phyloP scores from a whole-genome alignment of 306 rosid species.

The Acacia melanoxylon region DNA sequence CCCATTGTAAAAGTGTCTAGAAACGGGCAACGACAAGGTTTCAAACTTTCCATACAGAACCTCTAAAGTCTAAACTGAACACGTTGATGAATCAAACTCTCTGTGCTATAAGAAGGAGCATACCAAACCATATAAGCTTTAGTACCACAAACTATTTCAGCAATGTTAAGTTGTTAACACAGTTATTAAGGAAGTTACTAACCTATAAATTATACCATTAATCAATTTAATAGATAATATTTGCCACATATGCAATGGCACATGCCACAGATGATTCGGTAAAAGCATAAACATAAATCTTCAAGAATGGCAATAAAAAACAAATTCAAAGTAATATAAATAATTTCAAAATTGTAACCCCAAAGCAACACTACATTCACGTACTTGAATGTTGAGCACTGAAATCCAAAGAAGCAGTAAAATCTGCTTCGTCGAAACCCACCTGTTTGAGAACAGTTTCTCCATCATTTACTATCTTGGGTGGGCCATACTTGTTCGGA shows the following conservation, averaged over 20 bases:
- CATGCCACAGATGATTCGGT: neutral
- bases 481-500: constrained; percentile 86
- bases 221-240: neutral
- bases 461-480: constrained; percentile 91
- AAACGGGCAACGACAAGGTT: neutral
- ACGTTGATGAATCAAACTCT: too few species aligned
- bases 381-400: neutral
- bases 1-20: neutral
- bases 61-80: too few species aligned
- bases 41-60: neutral
- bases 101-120: too few species aligned
- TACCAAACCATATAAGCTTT: neutral
- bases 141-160: neutral
- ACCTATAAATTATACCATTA: neutral
- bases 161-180: neutral
- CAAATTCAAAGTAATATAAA: neutral
- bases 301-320: neutral
- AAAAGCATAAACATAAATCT: neutral
- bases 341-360: neutral
- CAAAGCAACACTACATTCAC: neutral
- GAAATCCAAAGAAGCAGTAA: neutral
- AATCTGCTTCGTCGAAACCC: neutral
- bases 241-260: neutral
- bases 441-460: constrained; percentile 95
- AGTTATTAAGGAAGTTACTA: neutral